Conservation (phyloP, 768 basidiomycete species). For the Mycena rosella region DNA sequence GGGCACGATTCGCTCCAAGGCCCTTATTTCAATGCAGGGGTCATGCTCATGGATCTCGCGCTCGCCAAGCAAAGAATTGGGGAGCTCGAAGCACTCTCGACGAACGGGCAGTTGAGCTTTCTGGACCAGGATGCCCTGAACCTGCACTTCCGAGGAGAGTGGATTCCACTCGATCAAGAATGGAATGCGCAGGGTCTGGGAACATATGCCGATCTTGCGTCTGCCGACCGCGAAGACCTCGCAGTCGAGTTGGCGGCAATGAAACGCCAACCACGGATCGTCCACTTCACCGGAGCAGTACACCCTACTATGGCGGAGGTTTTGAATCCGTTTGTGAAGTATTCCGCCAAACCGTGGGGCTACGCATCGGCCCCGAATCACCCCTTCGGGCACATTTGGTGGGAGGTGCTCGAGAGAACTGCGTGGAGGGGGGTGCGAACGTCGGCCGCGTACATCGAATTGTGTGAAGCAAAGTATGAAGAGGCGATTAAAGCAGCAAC, state of each 20-base stretch:
- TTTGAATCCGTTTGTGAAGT: conserved; percentile 62
- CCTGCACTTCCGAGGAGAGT: conserved; percentile 56
- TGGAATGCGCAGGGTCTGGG: conserved; percentile 74
- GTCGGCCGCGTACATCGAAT: conserved; percentile 30
- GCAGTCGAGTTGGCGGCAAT: conserved; percentile 46
- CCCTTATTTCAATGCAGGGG: conserved; percentile 69
- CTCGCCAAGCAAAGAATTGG: conserved; percentile 45
- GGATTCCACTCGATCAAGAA: conserved; percentile 54
- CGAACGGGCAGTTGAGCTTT: conserved; percentile 38
- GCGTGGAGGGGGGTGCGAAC: conserved; percentile 54
- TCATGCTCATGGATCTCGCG: conserved; percentile 64
- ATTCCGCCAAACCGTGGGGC: conserved; percentile 67
- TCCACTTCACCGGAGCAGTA: conserved; percentile 72
- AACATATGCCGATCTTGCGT: conserved; percentile 55
- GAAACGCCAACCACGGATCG: conserved; percentile 55
- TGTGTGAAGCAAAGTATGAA: conserved; percentile 1
- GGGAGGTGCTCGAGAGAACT: conserved; percentile 55
- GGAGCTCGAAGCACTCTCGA: conserved; percentile 44
- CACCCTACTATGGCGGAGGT: conserved; percentile 59
- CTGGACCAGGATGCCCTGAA: conserved; percentile 68
- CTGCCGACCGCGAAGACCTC: conserved; percentile 50
- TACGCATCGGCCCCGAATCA: conserved; percentile 66
- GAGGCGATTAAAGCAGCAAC: not conserved
- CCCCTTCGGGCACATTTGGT: conserved; percentile 64
- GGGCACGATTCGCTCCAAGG: conserved; percentile 54